Percentiles rank a stretch among this genome's conserved stretches.
Conservation (phyloP, 192 early-diverging fungal genomes). For the Phlyctochytrium planicorne region DNA sequence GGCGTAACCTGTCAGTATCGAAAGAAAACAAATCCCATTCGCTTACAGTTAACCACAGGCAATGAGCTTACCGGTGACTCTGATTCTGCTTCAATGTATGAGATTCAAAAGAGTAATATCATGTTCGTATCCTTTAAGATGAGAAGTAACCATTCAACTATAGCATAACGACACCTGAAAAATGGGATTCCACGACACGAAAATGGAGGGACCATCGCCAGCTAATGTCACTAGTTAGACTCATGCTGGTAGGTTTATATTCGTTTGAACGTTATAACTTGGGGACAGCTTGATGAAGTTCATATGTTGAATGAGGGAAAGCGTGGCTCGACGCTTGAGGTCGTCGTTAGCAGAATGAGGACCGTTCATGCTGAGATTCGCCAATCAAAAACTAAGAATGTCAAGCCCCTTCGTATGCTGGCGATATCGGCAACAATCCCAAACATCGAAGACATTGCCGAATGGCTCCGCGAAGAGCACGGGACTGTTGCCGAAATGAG, state of each 20-base stretch:
- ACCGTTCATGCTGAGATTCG: conserved; percentile 36
- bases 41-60: conserved; percentile 26
- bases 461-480: conserved; percentile 53
- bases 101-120: conserved; percentile 49
- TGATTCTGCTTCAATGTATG: conserved; percentile 32
- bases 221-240: conserved; percentile 27
- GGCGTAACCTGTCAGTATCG: conserved; percentile 38
- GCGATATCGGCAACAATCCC: conserved; percentile 70
- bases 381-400: conserved; percentile 1
- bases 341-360: conserved; percentile 55
- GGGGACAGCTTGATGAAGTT: conserved; percentile 71
- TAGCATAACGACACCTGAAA: conserved; percentile 75
- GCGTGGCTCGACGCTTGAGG: conserved; percentile 73
- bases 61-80: conserved; percentile 70
- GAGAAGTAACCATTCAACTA: conserved; percentile 11
- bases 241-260: conserved; percentile 38
- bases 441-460: conserved; percentile 65
- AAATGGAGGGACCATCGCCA: conserved; percentile 37
- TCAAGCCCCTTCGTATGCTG: conserved; percentile 45
- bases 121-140: conserved; percentile 28
- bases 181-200: conserved; percentile 73
- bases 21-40: not conserved
- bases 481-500: conserved; percentile 20
- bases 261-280: not conserved
- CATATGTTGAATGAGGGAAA: conserved; percentile 62